Evolutionary conservation across 1,284 basidiomycete species (phyloP).

Genomic region (Tilletia caries): DNA sequence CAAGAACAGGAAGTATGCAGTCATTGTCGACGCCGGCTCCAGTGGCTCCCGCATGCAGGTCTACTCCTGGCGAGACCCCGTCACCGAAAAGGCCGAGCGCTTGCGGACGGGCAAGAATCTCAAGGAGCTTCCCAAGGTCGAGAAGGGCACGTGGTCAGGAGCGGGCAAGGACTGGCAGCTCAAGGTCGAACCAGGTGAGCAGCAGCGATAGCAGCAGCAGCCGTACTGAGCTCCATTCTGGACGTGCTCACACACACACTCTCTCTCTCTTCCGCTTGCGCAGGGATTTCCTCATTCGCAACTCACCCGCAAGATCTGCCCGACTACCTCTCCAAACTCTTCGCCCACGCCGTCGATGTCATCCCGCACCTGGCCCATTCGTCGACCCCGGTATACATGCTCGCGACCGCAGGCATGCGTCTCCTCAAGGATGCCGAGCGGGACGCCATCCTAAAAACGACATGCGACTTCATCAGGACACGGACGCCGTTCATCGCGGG

Average conservation of each 20-base stretch:
- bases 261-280: too few species aligned
- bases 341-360: slow-evolving; percentile 75
- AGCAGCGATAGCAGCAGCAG: too few species aligned
- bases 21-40: slow-evolving; percentile 96
- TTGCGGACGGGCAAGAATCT: slow-evolving; percentile 38
- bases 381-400: slow-evolving; percentile 84
- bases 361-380: slow-evolving; percentile 79
- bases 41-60: slow-evolving; percentile 94
- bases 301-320: slow-evolving; percentile 68
- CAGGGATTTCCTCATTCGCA: slow-evolving; percentile 83
- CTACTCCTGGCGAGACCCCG: slow-evolving; percentile 90
- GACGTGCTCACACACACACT: too few species aligned
- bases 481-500: slow-evolving; percentile 64
- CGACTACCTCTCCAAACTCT: slow-evolving; percentile 73
- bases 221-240: slow-evolving; percentile 11
- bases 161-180: slow-evolving; percentile 68
- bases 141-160: slow-evolving; percentile 80
- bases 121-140: slow-evolving; percentile 70
- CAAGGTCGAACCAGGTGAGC: slow-evolving; percentile 87
- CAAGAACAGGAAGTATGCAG: slow-evolving; percentile 65
- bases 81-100: slow-evolving; percentile 56
- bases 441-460: slow-evolving; percentile 67
- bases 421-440: slow-evolving; percentile 71
- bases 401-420: slow-evolving; percentile 97
- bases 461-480: slow-evolving; percentile 78